Percentiles rank a stretch among this genome's conserved stretches.
Evolutionary conservation across 2,329 filamentous ascomycete species (phyloP).

Genomic region (Colletotrichum orchidophilum): DNA sequence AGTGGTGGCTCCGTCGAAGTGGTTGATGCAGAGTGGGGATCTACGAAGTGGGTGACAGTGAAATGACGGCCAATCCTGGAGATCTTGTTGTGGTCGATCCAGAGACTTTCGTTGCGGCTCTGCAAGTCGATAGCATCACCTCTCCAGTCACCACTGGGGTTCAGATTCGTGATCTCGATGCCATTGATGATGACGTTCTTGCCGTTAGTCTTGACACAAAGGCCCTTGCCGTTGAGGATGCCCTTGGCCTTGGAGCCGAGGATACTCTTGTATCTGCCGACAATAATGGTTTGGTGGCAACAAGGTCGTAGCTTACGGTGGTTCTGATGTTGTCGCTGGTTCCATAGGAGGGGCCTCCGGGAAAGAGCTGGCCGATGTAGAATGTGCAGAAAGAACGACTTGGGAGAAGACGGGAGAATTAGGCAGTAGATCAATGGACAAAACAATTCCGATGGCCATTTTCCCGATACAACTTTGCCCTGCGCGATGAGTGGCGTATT

Average conservation of each 20-base stretch:
- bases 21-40: constrained; percentile 49
- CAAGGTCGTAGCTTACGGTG: constrained; percentile 41
- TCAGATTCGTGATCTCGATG: constrained; percentile 55
- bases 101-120: constrained; percentile 43
- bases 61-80: constrained; percentile 53
- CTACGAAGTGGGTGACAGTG: constrained; percentile 47
- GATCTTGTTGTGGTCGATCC: constrained; percentile 49
- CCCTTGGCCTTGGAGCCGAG: constrained; percentile 38
- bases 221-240: constrained; percentile 48
- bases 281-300: constrained; percentile 37
- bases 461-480: not conserved
- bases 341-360: constrained; percentile 23
- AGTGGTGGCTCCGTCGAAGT: constrained; percentile 48
- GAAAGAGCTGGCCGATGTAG: constrained; percentile 36
- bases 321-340: constrained; percentile 35
- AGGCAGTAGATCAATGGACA: not conserved
- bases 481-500: not conserved
- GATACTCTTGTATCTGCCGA: constrained; percentile 43
- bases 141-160: constrained; percentile 51
- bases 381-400: not conserved
- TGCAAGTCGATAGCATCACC: constrained; percentile 43
- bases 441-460: not conserved
- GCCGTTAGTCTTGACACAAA: constrained; percentile 52
- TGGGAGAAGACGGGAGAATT: not conserved
- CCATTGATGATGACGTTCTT: constrained; percentile 63